phyloP scores from a whole-genome alignment of 140 eudicot species.

The Bidens hawaiensis region DNA sequence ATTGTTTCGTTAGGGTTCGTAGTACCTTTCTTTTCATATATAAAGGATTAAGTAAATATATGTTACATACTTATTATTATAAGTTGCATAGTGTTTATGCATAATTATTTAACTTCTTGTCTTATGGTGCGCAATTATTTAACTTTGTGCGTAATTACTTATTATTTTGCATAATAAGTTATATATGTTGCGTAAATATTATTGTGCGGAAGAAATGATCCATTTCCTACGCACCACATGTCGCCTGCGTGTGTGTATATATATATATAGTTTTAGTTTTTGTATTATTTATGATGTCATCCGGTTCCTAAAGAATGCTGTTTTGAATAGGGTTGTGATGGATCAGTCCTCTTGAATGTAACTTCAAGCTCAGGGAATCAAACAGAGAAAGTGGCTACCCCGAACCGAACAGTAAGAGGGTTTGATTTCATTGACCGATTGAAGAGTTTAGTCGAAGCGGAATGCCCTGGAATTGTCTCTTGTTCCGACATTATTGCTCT shows the following conservation, averaged over 20 bases:
- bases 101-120: too few relatives aligned
- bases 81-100: too few relatives aligned
- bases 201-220: too few relatives aligned
- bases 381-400: conserved; percentile 51
- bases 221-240: too few relatives aligned
- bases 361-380: conserved; percentile 60
- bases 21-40: background rate
- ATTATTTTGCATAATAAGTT: too few relatives aligned
- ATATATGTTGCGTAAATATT: too few relatives aligned
- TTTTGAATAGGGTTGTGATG: conserved; percentile 64
- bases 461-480: conserved; percentile 74
- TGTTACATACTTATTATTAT: background rate
- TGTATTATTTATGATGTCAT: too few relatives aligned
- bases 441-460: conserved; percentile 60
- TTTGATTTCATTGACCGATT: conserved; percentile 64
- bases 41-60: too few relatives aligned
- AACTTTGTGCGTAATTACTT: too few relatives aligned
- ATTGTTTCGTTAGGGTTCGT: conserved; percentile 78
- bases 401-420: conserved; percentile 55
- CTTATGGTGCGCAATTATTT: too few relatives aligned
- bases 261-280: too few relatives aligned
- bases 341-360: conserved; percentile 50
- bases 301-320: background rate
- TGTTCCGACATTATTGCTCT: conserved; percentile 77
- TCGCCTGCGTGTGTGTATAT: too few relatives aligned